phyloP scores from a whole-genome alignment of 2,329 filamentous ascomycete genomes.

The Fonsecaea multimorphosa region DNA sequence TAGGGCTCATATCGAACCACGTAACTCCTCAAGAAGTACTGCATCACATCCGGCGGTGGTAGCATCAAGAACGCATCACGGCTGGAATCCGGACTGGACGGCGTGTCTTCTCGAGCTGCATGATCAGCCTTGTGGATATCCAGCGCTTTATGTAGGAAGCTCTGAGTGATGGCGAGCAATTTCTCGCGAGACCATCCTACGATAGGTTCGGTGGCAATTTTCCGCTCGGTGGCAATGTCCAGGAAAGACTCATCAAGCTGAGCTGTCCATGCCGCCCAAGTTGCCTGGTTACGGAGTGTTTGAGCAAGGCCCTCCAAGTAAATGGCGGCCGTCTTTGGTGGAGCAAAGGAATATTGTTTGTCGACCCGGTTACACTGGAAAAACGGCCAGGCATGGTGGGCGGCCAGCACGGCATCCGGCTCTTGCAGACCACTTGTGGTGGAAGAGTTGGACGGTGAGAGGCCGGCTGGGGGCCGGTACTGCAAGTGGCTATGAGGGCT shows the following conservation, averaged over 20 bases:
- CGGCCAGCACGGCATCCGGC: slow-evolving; percentile 56
- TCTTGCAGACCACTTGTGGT: slow-evolving; percentile 43
- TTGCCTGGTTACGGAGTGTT: slow-evolving; percentile 58
- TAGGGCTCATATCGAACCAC: slow-evolving; percentile 70
- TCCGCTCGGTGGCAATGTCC: slow-evolving; percentile 55
- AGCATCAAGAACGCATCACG: slow-evolving; percentile 64
- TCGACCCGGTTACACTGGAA: slow-evolving; percentile 58
- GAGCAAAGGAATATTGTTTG: slow-evolving; percentile 53
- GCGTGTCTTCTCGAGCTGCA: slow-evolving; percentile 39
- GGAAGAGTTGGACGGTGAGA: slow-evolving; percentile 35
- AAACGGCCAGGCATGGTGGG: slow-evolving; percentile 60
- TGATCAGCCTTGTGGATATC: slow-evolving; percentile 63
- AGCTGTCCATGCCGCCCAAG: slow-evolving; percentile 59
- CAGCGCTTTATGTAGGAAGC: slow-evolving; percentile 72
- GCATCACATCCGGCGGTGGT: slow-evolving; percentile 69
- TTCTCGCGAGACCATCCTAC: slow-evolving; percentile 68
- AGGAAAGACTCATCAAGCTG: slow-evolving; percentile 51
- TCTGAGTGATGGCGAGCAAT: slow-evolving; percentile 73
- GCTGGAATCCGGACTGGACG: slow-evolving; percentile 57
- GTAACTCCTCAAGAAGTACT: slow-evolving; percentile 71
- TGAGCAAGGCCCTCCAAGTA: slow-evolving; percentile 60
- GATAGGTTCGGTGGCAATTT: slow-evolving; percentile 55
- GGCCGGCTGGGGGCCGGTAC: slow-evolving; percentile 31
- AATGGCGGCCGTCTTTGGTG: slow-evolving; percentile 57
- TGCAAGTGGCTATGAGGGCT: slow-evolving; percentile 31